Evolutionary conservation across 2,329 filamentous ascomycete species (phyloP).

Genomic region (Fusarium irregulare): DNA sequence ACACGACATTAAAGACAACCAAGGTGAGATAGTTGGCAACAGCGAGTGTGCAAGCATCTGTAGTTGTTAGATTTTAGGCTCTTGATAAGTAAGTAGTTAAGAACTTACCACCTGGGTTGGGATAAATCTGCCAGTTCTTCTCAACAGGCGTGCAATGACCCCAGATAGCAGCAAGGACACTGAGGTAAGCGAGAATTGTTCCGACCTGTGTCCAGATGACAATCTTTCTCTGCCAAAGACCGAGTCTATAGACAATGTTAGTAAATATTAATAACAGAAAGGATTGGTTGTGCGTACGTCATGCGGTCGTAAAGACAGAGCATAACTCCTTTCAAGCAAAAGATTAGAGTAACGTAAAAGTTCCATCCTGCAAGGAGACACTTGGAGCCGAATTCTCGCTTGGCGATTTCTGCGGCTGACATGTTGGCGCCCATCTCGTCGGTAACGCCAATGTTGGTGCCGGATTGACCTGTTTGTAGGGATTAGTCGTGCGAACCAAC

Average conservation of each 20-base stretch:
- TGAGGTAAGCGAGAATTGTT: conserved; percentile 49
- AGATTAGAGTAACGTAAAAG: conserved; percentile 56
- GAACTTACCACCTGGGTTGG: conserved; percentile 53
- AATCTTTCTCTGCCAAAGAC: conserved; percentile 52
- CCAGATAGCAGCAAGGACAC: conserved; percentile 51
- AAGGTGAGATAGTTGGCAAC: conserved; percentile 53
- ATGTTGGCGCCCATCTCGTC: conserved; percentile 49
- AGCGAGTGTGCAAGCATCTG: conserved; percentile 51
- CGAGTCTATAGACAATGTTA: conserved; percentile 46
- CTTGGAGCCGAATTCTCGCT: conserved; percentile 50
- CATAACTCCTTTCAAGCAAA: conserved; percentile 57
- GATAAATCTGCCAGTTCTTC: conserved; percentile 55
- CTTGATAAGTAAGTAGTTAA: too few species aligned
- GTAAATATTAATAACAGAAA: background rate
- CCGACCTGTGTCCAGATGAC: conserved; percentile 51
- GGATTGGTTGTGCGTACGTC: conserved; percentile 49
- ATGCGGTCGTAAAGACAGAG: conserved; percentile 57
- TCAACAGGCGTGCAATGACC: conserved; percentile 53
- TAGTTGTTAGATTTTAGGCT: background rate
- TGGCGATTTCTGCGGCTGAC: conserved; percentile 45
- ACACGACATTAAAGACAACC: conserved; percentile 53
- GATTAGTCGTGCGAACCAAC: conserved; percentile 22
- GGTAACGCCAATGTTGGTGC: conserved; percentile 54
- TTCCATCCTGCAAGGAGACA: conserved; percentile 54
- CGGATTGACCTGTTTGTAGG: conserved; percentile 49